These are phyloP conservation scores for Malus hybrid DNA, from an alignment of 331 rosid species.

Conservation along the genomic window DNA sequence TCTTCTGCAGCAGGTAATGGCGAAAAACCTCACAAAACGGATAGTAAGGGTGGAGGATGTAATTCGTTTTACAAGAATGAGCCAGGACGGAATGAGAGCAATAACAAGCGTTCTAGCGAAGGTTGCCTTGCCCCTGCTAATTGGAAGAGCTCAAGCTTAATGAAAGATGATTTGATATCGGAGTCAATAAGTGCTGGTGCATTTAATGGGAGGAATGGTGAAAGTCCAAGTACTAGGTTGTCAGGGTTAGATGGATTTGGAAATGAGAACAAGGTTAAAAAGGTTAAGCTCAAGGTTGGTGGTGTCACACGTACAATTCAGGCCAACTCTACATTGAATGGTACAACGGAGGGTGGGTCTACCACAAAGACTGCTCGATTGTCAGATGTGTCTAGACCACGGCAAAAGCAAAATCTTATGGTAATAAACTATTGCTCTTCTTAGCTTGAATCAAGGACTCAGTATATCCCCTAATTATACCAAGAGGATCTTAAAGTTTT, in stretches of 20 bases:
- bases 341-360: conserved; percentile 40
- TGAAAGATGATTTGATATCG: conserved; percentile 33
- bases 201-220: conserved; percentile 46
- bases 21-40: conserved; percentile 33
- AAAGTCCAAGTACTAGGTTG: conserved; percentile 43
- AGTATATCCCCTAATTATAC: neutral
- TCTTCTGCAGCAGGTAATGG: conserved; percentile 34
- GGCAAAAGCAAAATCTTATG: conserved; percentile 51
- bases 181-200: conserved; percentile 40
- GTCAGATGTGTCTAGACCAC: conserved; percentile 38
- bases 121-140: conserved; percentile 89
- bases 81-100: conserved; percentile 33
- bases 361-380: conserved; percentile 43
- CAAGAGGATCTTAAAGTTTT: neutral
- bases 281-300: conserved; percentile 83
- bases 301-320: conserved; percentile 75
- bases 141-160: conserved; percentile 65
- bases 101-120: conserved; percentile 58
- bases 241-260: conserved; percentile 55
- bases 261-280: conserved; percentile 66
- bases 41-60: conserved; percentile 45
- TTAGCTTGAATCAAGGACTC: conserved; percentile 4
- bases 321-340: conserved; percentile 66
- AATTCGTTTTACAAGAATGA: conserved; percentile 44
- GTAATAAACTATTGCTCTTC: conserved; percentile 30